phyloP scores from a whole-genome alignment of 768 basidiomycete species.

The Mycena vitilis region DNA sequence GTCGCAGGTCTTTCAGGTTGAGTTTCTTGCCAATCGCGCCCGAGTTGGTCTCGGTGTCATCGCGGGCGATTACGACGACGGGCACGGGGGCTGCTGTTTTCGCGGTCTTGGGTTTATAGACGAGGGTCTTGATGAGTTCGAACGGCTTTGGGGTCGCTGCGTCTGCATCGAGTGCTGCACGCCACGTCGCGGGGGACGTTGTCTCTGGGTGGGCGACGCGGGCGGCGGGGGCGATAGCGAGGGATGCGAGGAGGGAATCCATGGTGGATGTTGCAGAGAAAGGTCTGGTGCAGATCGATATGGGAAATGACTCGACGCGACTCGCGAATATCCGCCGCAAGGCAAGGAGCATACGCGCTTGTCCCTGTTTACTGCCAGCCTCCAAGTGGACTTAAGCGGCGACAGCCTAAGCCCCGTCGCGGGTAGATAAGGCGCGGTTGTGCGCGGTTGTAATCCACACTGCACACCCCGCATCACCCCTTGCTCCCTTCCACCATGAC shows the following conservation, averaged over 20 bases:
- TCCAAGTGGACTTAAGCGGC: conserved; percentile 21
- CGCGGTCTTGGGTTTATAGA: conserved; percentile 98
- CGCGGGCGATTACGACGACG: conserved; percentile 87
- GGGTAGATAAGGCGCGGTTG: conserved; percentile 4
- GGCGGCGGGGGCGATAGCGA: conserved; percentile 67
- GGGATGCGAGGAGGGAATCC: conserved; percentile 57
- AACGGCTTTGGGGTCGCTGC: conserved; percentile 62
- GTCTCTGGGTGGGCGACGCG: conserved; percentile 69
- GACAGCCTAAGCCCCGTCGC: too few species aligned
- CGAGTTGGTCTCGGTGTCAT: conserved; percentile 86
- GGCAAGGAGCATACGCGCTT: neutral
- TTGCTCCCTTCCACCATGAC: conserved; percentile 20
- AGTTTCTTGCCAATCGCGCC: conserved; percentile 82
- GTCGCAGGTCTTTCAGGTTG: conserved; percentile 86
- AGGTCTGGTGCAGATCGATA: conserved; percentile 34
- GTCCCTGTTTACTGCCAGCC: neutral
- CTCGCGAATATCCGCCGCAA: conserved; percentile 6
- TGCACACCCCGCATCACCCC: neutral
- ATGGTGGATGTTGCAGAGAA: conserved; percentile 45
- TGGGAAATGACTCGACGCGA: conserved; percentile 51
- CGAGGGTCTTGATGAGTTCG: conserved; percentile 86
- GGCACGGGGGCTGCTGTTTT: conserved; percentile 87
- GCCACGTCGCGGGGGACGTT: conserved; percentile 82
- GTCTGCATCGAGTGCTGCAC: conserved; percentile 70
- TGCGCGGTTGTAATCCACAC: neutral